Conservation (phyloP, 352 stramenopile genomes). For the Phytophthora foliorum region DNA sequence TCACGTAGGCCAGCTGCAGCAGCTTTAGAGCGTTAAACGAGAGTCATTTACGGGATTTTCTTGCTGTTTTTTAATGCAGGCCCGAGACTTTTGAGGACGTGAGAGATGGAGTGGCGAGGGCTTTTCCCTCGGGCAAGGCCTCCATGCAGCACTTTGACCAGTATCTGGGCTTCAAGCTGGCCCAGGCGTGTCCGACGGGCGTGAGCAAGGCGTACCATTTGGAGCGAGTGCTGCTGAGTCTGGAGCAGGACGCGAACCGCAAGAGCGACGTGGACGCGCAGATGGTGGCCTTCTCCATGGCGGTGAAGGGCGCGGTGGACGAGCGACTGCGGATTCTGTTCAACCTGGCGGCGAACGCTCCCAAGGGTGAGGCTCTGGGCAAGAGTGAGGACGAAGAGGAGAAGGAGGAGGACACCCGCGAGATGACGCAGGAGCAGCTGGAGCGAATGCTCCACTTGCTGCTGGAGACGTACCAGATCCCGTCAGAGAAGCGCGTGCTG, state of each 20-base stretch:
- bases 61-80: slow-evolving; percentile 29
- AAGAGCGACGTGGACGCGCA: slow-evolving; percentile 78
- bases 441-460: slow-evolving; percentile 74
- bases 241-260: slow-evolving; percentile 60
- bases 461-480: slow-evolving; percentile 84
- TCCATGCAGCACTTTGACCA: slow-evolving; percentile 83
- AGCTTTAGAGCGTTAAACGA: neutral
- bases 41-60: neutral
- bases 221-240: slow-evolving; percentile 79
- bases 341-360: slow-evolving; percentile 63
- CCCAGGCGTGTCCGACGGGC: slow-evolving; percentile 61
- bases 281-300: slow-evolving; percentile 87
- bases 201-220: slow-evolving; percentile 81
- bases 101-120: slow-evolving; percentile 51
- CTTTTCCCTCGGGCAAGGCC: slow-evolving; percentile 74
- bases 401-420: slow-evolving; percentile 44
- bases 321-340: slow-evolving; percentile 81
- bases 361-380: slow-evolving; percentile 29
- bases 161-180: slow-evolving; percentile 79
- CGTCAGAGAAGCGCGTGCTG: slow-evolving; percentile 87
- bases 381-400: slow-evolving; percentile 34
- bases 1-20: slow-evolving; percentile 57
- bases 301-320: slow-evolving; percentile 76
- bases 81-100: slow-evolving; percentile 64
- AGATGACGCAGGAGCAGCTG: slow-evolving; percentile 67